Conservation (phyloP, 495 filamentous ascomycete genomes). For the Tuber microsphaerosporum region DNA sequence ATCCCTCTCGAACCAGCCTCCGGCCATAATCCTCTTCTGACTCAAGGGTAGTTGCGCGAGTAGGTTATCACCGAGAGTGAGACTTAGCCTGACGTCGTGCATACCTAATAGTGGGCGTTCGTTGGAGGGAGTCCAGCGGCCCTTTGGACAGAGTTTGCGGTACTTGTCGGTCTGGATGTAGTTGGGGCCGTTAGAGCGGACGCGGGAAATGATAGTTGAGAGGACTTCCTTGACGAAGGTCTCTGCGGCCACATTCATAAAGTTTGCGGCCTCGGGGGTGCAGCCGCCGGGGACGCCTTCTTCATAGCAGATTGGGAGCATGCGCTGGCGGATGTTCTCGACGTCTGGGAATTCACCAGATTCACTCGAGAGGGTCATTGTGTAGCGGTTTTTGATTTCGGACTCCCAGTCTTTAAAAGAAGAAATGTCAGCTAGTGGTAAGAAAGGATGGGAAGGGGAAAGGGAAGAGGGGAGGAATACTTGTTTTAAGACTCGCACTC, state of each 20-base stretch:
- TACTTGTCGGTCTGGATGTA: constrained; percentile 77
- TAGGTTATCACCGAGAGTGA: constrained; percentile 65
- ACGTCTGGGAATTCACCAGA: constrained; percentile 87
- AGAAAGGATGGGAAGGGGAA: constrained; percentile 7
- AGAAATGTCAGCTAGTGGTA: constrained; percentile 4
- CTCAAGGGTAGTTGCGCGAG: constrained; percentile 71
- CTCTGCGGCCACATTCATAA: constrained; percentile 85
- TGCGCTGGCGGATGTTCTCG: constrained; percentile 69
- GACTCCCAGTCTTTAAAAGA: constrained; percentile 64
- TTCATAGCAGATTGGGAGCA: constrained; percentile 93
- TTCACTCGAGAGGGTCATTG: constrained; percentile 76
- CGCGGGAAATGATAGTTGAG: constrained; percentile 67
- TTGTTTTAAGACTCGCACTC: constrained; percentile 73
- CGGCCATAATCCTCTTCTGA: constrained; percentile 61
- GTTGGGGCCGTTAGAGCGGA: constrained; percentile 68
- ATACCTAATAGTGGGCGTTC: constrained; percentile 63
- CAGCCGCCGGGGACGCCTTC: constrained; percentile 72
- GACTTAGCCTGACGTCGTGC: constrained; percentile 66
- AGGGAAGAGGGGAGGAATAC: constrained; percentile 49
- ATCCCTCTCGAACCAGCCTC: constrained; percentile 64
- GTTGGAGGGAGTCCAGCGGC: constrained; percentile 52
- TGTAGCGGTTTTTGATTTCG: constrained; percentile 87
- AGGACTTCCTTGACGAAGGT: constrained; percentile 87
- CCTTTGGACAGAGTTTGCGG: constrained; percentile 63
- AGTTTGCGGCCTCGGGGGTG: constrained; percentile 63